These are phyloP conservation scores for Metarhizium anisopliae DNA, from an alignment of 2,329 filamentous ascomycete species.

Conservation along the genomic window DNA sequence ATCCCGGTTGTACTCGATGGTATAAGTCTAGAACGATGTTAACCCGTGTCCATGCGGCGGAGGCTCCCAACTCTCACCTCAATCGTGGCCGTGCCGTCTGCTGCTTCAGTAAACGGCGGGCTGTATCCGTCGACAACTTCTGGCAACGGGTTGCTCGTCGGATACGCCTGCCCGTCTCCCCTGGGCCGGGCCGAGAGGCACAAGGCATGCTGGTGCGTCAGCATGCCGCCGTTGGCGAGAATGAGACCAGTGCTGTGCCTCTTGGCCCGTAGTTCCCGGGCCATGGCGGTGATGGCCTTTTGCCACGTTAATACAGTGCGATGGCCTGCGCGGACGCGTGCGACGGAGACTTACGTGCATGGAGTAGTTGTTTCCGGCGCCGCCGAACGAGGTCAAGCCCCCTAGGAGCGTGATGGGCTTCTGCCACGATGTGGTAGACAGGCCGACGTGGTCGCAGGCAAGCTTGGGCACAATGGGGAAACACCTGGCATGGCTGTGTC, in stretches of 20 bases:
- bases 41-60: not conserved
- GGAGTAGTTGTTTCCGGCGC: conserved; percentile 63
- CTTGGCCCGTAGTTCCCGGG: conserved; percentile 38
- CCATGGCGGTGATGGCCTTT: conserved; percentile 42
- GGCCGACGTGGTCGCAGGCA: conserved; percentile 48
- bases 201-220: conserved; percentile 57
- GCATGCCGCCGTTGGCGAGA: conserved; percentile 55
- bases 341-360: conserved; percentile 43
- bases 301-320: not conserved
- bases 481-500: conserved; percentile 33
- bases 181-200: conserved; percentile 41
- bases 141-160: conserved; percentile 9
- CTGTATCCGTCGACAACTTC: conserved; percentile 3
- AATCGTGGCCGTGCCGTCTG: conserved; percentile 14
- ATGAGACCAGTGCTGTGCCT: conserved; percentile 43
- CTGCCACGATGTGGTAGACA: conserved; percentile 33
- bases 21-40: conserved; percentile 17
- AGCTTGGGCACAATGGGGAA: conserved; percentile 64
- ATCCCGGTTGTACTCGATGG: conserved; percentile 19
- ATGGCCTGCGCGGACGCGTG: conserved; percentile 16
- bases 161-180: conserved; percentile 7
- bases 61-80: conserved; percentile 11
- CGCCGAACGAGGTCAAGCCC: conserved; percentile 59
- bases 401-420: conserved; percentile 54
- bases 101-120: conserved; percentile 10